Percentiles rank a stretch among this genome's conserved stretches.
Conservation (phyloP, 1,139 yeast species). For the Suhomyces taliae region DNA sequence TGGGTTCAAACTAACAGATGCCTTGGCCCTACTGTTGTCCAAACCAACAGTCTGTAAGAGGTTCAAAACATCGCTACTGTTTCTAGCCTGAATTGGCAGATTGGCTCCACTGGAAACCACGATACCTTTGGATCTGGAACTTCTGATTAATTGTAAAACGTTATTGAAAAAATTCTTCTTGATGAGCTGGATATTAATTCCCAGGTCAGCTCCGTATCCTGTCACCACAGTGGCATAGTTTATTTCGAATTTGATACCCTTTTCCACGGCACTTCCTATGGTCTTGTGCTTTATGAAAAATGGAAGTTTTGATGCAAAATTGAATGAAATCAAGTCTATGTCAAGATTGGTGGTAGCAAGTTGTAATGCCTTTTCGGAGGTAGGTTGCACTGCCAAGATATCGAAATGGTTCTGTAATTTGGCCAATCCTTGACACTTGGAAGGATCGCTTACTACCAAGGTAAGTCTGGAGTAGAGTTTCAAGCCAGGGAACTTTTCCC, state of each 20-base stretch:
- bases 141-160: slow-evolving; percentile 73
- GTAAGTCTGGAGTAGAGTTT: slow-evolving; percentile 74
- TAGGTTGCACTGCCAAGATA: slow-evolving; percentile 77
- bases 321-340: slow-evolving; percentile 76
- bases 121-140: slow-evolving; percentile 78
- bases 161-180: slow-evolving; percentile 69
- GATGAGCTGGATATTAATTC: slow-evolving; percentile 25
- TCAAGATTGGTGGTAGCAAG: slow-evolving; percentile 72
- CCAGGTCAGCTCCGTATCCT: slow-evolving; percentile 28
- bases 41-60: slow-evolving; percentile 71
- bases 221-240: slow-evolving; percentile 59
- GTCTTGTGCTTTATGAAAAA: slow-evolving; percentile 81
- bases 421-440: slow-evolving; percentile 70
- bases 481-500: slow-evolving; percentile 36
- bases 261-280: slow-evolving; percentile 76
- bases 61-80: slow-evolving; percentile 66
- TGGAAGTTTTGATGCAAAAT: slow-evolving; percentile 65
- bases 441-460: slow-evolving; percentile 70
- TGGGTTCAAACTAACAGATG: slow-evolving; percentile 60
- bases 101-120: slow-evolving; percentile 76
- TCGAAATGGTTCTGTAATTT: slow-evolving; percentile 69
- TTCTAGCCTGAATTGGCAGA: slow-evolving; percentile 58
- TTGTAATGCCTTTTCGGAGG: slow-evolving; percentile 75
- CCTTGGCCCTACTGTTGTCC: slow-evolving; percentile 59
- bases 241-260: slow-evolving; percentile 82